Evolutionary conservation across 2,329 filamentous ascomycete genomes (phyloP).

Genomic region (Samsoniella hepiali): DNA sequence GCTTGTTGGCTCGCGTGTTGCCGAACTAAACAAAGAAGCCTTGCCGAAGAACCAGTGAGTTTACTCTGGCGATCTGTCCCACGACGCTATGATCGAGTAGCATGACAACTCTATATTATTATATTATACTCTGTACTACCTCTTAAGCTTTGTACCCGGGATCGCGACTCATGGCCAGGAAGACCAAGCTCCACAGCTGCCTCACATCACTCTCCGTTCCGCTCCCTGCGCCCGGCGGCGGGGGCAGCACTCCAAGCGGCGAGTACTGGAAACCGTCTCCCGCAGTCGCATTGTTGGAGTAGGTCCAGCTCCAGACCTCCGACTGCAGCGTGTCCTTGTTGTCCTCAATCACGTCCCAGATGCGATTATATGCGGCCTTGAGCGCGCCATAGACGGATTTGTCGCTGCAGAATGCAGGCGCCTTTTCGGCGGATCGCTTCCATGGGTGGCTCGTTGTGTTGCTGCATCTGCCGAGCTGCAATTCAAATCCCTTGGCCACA

Average conservation of each 20-base stretch:
- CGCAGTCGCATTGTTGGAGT: slow-evolving; percentile 31
- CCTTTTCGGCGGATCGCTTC: neutral
- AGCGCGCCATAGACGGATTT: slow-evolving; percentile 38
- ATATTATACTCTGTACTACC: neutral
- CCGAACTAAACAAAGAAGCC: no score
- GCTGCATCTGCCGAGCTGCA: slow-evolving; percentile 53
- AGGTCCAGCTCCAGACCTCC: slow-evolving; percentile 64
- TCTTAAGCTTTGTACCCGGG: neutral
- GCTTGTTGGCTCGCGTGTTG: no score
- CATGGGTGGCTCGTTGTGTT: slow-evolving; percentile 3
- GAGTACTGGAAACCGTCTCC: slow-evolving; percentile 41
- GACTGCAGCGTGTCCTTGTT: slow-evolving; percentile 49
- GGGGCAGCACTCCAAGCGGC: slow-evolving; percentile 49
- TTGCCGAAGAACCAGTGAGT: no score
- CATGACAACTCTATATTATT: neutral
- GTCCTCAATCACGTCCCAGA: slow-evolving; percentile 59
- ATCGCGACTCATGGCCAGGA: slow-evolving; percentile 45
- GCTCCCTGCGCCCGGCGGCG: slow-evolving; percentile 39
- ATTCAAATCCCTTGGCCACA: slow-evolving; percentile 59
- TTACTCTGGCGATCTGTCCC: no score
- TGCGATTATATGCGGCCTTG: slow-evolving; percentile 51
- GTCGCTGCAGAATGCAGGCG: slow-evolving; percentile 50
- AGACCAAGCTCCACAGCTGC: slow-evolving; percentile 58
- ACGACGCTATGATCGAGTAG: neutral
- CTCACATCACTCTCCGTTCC: slow-evolving; percentile 50